These are phyloP conservation scores for Diospyros kaki DNA, from an alignment of 148 eudicot genomes.

Conservation along the genomic window DNA sequence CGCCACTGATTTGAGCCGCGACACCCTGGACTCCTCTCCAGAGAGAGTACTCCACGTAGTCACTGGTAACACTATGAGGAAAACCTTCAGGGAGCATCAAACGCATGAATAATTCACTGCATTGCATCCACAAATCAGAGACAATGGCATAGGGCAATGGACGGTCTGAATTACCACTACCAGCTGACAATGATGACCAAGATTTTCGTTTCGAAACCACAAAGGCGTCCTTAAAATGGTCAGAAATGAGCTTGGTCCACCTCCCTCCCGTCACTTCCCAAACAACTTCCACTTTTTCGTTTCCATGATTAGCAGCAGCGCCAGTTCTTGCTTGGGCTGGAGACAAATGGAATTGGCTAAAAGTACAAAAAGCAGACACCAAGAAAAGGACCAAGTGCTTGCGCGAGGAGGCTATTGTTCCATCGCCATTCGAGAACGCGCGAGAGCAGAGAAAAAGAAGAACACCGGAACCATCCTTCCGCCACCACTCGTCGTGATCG, in stretches of 20 bases:
- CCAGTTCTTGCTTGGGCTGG: conserved; percentile 41
- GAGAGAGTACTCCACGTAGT: conserved; percentile 86
- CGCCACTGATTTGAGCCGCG: conserved; percentile 91
- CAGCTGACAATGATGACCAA: conserved; percentile 21
- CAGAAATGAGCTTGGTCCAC: conserved; percentile 53
- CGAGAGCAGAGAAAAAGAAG: conserved; percentile 17
- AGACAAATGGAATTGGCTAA: conserved; percentile 27
- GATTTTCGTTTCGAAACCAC: conserved; percentile 28
- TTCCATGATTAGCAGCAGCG: conserved; percentile 2
- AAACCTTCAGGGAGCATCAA: conserved; percentile 93
- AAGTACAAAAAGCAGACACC: conserved; percentile 30
- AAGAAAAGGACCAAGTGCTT: conserved; percentile 22
- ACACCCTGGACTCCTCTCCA: conserved; percentile 98
- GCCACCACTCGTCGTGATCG: conserved; percentile 30
- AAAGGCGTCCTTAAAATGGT: conserved; percentile 56
- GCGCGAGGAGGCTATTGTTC: neutral
- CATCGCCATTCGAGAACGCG: neutral
- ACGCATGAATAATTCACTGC: conserved; percentile 45
- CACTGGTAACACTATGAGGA: conserved; percentile 88
- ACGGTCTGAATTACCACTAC: conserved; percentile 7
- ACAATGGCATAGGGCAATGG: conserved; percentile 9
- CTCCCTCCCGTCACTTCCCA: conserved; percentile 75
- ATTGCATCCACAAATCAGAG: conserved; percentile 47
- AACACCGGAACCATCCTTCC: conserved; percentile 8
- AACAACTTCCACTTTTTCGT: conserved; percentile 33